A percentile compares a stretch with the other conserved stretches of the same genome.
Evolutionary conservation across 2,329 filamentous ascomycete species (phyloP).

Genomic region (Fusarium tupiense): DNA sequence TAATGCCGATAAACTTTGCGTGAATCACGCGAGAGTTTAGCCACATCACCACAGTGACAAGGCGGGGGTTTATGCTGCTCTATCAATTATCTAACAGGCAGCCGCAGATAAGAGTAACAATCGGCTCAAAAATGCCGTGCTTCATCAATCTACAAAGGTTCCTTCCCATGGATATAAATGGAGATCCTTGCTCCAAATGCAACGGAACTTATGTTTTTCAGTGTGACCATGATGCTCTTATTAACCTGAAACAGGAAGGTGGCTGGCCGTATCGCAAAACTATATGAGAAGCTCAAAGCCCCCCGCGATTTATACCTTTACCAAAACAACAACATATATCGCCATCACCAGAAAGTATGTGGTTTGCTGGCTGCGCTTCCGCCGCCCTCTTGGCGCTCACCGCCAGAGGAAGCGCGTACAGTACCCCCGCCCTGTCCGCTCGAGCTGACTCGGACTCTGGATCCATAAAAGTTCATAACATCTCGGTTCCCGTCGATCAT

Average conservation of each 20-base stretch:
- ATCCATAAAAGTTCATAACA: constrained; percentile 36
- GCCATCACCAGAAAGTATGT: neutral
- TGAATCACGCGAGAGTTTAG: neutral
- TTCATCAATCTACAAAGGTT: constrained; percentile 15
- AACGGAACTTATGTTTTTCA: constrained; percentile 25
- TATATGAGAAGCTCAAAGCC: constrained; percentile 3
- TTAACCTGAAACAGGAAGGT: constrained; percentile 26
- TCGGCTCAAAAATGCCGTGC: neutral
- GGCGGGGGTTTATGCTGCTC: neutral
- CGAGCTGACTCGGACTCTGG: neutral
- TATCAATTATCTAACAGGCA: neutral
- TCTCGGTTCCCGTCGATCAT: constrained; percentile 74
- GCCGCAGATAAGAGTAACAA: neutral
- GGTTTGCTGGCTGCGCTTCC: constrained; percentile 18
- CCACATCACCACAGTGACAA: neutral
- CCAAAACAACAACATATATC: neutral
- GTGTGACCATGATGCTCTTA: neutral
- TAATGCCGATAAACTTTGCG: neutral
- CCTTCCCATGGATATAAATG: neutral
- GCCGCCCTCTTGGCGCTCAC: constrained; percentile 5
- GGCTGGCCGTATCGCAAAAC: neutral
- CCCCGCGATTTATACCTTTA: neutral
- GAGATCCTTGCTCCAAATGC: constrained; percentile 20
- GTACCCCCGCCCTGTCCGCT: neutral
- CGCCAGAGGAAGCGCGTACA: neutral